Evolutionary conservation across 306 rosid genomes (phyloP).

Genomic region (Trifolium dubium): DNA sequence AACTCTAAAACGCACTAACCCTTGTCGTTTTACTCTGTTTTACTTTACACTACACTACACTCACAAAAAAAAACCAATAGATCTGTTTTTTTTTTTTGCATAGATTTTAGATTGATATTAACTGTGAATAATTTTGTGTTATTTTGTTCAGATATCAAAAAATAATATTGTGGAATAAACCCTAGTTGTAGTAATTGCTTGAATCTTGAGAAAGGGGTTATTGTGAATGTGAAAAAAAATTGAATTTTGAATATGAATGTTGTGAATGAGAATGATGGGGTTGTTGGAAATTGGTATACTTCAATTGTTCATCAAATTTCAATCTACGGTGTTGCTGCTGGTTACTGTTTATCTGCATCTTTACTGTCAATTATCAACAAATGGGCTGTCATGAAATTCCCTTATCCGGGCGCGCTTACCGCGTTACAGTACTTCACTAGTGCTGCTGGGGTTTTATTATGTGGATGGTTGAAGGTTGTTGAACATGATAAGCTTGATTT

Average conservation of each 20-base stretch:
- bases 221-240: constrained; percentile 37
- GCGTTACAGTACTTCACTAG: constrained; percentile 89
- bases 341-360: constrained; percentile 88
- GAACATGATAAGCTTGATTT: constrained; percentile 68
- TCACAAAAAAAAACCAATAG: not conserved
- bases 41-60: not conserved
- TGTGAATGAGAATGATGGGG: constrained; percentile 30
- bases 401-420: constrained; percentile 88
- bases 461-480: constrained; percentile 59
- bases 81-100: not conserved
- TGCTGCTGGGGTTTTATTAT: constrained; percentile 70
- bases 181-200: constrained; percentile 42
- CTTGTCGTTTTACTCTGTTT: not conserved
- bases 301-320: constrained; percentile 58
- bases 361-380: constrained; percentile 86
- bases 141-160: constrained; percentile 56
- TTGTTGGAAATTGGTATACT: constrained; percentile 52
- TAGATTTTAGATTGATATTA: not conserved
- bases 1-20: not conserved
- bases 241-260: constrained; percentile 22
- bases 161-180: constrained; percentile 51
- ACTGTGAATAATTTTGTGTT: constrained; percentile 1
- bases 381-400: constrained; percentile 94
- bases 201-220: constrained; percentile 42
- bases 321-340: constrained; percentile 78